Base-by-base conservation (phyloP, 176 grass and related monocot species). In the Miscanthus lutarioriparius region DNA sequence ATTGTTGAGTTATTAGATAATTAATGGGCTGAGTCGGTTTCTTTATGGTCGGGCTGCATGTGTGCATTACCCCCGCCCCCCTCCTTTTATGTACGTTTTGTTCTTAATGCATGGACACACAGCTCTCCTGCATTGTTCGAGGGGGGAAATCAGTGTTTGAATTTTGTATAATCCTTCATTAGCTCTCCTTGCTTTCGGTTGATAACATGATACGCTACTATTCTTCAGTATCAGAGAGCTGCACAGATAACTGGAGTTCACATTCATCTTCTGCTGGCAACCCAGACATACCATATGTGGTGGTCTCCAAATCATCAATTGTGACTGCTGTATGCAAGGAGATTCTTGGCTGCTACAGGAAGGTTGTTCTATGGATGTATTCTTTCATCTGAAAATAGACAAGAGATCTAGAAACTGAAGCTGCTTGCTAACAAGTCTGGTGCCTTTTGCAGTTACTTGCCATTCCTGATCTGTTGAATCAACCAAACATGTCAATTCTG, bases 261-360 rank as follows among this genome's bases (percentile, higher is more conserved):
- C 64, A 70, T 89, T 93, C 87, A 22, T 84, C 79, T 86, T 91
- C 92, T 82, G 88, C 90, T 59, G 86, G 90, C 73, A 97, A 97
- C 76, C 95, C 95, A 88, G 81, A 89, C 72, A 71, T 93, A 84
- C 82, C 92, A 84, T 90, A 89, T 86, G 74, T 88, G 70, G 48
- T 89, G 53, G 75, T 90, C 85, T 86, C 91, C 53, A 86, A 88
- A 76, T 67, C 71, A 93, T 91, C 88, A 76, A 58, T 90, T 72
- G 90, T 87, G 23, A 90, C 74, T 82, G 88, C 86, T 72, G 81
- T 97, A 72, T 91, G 89, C 80, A 89, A 84, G 86, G 95, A 97
- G 85, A 85, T 95, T 70, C 95, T 97, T 82, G 82, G 67, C 64
- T 97, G 95, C 90, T 97, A 91, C 73, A 97, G 85, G 75, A 97